phyloP scores from a whole-genome alignment of 768 basidiomycete species.

The Boletus subparvulus region DNA sequence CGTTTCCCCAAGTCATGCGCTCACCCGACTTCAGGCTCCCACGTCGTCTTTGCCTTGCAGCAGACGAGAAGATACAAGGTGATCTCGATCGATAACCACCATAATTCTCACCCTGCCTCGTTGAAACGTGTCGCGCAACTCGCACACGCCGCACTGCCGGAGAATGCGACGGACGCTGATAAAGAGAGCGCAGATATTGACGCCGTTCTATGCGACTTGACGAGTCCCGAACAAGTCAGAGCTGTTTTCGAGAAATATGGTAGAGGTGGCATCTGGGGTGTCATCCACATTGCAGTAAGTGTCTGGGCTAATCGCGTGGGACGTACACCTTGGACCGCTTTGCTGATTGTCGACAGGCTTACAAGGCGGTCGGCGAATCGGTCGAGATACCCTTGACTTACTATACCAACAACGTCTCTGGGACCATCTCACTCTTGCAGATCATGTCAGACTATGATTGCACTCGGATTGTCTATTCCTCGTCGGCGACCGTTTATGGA shows the following conservation, averaged over 20 bases:
- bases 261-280: conserved; percentile 93
- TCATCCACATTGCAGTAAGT: conserved; percentile 91
- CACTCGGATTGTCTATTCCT: conserved; percentile 91
- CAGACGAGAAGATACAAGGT: conserved; percentile 89
- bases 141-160: conserved; percentile 69
- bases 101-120: conserved; percentile 82
- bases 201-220: conserved; percentile 69
- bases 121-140: conserved; percentile 77
- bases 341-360: conserved; percentile 54
- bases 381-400: conserved; percentile 90
- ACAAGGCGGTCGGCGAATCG: conserved; percentile 98
- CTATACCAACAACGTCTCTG: conserved; percentile 91
- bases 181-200: conserved; percentile 74
- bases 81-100: conserved; percentile 91
- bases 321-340: neutral
- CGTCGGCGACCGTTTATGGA: conserved; percentile 97
- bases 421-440: conserved; percentile 83
- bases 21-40: conserved; percentile 63
- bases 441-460: conserved; percentile 84
- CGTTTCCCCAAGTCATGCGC: conserved; percentile 2
- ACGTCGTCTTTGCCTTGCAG: conserved; percentile 85
- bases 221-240: conserved; percentile 65
- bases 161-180: conserved; percentile 63
- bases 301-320: neutral
- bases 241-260: conserved; percentile 81